Percentiles rank a stretch among this genome's conserved stretches.
Conservation (phyloP, 129 eudicot genomes). For the Saposhnikovia divaricata region DNA sequence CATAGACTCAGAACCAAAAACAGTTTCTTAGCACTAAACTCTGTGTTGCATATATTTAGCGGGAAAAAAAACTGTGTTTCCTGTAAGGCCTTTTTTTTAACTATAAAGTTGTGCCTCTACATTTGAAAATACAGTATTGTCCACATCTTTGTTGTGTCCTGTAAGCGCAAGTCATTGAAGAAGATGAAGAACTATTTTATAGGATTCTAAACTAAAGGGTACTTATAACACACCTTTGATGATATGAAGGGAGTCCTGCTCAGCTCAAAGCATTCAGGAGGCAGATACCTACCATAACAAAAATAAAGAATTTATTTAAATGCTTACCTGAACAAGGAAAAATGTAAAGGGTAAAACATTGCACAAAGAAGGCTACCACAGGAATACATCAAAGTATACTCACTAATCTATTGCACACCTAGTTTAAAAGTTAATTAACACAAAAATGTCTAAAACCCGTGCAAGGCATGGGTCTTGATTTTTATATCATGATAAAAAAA, state of each 20-base stretch:
- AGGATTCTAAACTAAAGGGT: not conserved
- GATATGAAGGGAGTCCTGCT: constrained; percentile 83
- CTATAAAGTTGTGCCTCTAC: too few species aligned
- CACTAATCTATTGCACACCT: not conserved
- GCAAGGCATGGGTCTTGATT: too few species aligned
- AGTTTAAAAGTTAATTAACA: not conserved
- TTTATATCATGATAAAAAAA: too few species aligned
- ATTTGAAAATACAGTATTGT: not conserved
- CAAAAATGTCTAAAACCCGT: too few species aligned
- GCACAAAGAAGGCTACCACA: not conserved
- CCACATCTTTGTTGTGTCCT: not conserved
- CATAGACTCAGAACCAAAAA: not conserved
- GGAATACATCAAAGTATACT: too few species aligned
- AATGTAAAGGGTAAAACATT: not conserved
- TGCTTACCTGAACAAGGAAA: not conserved
- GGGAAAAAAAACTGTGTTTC: too few species aligned
- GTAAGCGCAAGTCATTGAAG: not conserved
- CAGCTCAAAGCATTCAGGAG: constrained; percentile 99
- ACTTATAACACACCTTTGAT: constrained; percentile 54
- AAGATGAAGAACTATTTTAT: not conserved
- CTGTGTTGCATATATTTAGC: not conserved
- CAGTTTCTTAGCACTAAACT: not conserved
- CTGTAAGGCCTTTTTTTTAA: too few species aligned
- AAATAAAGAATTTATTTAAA: constrained; percentile 2
- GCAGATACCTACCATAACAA: constrained; percentile 66